Evolutionary conservation across 306 rosid species (phyloP), one percentile per base, ranked within the genome.

Genomic region (Vigna hirtella): DNA sequence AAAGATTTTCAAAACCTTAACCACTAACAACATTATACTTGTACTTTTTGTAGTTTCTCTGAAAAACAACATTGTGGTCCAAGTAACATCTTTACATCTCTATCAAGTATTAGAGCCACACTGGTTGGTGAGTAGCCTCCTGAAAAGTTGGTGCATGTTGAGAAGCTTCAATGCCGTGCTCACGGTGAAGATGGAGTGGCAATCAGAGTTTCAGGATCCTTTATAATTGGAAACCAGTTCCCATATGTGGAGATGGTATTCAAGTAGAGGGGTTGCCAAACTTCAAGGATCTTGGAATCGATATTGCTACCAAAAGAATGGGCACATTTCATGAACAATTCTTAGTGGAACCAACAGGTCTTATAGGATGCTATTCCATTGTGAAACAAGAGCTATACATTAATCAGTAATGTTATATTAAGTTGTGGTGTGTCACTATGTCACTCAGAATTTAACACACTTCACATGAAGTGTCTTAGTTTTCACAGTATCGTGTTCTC

Each of bases 211-310:
- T 92, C 97, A 0, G 98, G 98, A 73, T 92, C 97, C 36, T 92
- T 95, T 50, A 88, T 95, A 48, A 36, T 89, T 53, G 97, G 98
- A 48, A 94, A 94, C 61, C 97, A 92, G 73, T 94, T 94, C 83
- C 97, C 58, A 91, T 95, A 79, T 95, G 97, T 81, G 98, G 98
- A 82, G 98, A 95, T 36, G 98, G 98, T 12, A 81, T 90, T 78
- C 98, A 95, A 81, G 97, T 90, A 42, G 98, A 95, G 81, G 98
- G 97, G 30, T 74, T 92, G 84, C 91, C 97, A 59, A 90, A 84
- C 76, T 86, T 95, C 59, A 95, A 95, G 79, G 98, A 95, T 77
- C 98, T 95, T 76, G 84, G 86, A 9, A 83, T 95, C 6, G 94
- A 94, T 84, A 68, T 94, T 81, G 9, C 94, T 28, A 88, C 87